Evolutionary conservation across 768 basidiomycete species (phyloP).

Genomic region (Goffeauzyma gilvescens): DNA sequence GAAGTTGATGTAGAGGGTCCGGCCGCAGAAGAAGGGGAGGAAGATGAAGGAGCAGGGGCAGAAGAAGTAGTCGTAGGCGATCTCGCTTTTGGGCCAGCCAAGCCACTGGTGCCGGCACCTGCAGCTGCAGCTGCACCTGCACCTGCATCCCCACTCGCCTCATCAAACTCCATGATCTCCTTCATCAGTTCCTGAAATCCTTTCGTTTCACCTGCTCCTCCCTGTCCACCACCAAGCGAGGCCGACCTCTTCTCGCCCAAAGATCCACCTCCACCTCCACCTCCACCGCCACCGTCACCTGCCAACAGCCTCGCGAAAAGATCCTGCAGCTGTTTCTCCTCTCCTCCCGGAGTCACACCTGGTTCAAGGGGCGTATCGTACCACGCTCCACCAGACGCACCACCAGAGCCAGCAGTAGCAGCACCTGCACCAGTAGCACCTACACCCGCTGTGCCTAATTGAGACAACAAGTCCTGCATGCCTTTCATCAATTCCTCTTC

Average conservation of each 20-base stretch:
- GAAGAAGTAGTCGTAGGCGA: neutral
- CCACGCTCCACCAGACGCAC: too few species aligned
- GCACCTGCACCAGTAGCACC: neutral
- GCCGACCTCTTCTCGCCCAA: neutral
- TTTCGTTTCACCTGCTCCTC: neutral
- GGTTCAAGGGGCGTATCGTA: neutral
- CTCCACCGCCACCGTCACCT: constrained; percentile 23
- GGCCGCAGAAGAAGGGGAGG: neutral
- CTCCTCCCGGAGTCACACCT: constrained; percentile 14
- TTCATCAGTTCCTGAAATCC: neutral
- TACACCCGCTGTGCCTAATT: constrained; percentile 12
- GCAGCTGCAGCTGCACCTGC: neutral
- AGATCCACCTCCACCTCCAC: constrained; percentile 6
- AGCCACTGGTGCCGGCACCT: neutral
- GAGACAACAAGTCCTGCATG: constrained; percentile 26
- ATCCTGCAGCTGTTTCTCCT: constrained; percentile 22
- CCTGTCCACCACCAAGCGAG: neutral
- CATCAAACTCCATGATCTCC: neutral
- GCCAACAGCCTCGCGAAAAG: constrained; percentile 24
- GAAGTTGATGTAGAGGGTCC: neutral
- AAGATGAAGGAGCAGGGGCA: neutral
- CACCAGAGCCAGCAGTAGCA: neutral
- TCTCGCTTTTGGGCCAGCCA: neutral
- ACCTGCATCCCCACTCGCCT: neutral
- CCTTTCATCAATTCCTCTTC: constrained; percentile 26